Evolutionary conservation across 2,329 filamentous ascomycete genomes (phyloP), one percentile per base, ranked within the genome.

Genomic region (Beauveria bassiana): DNA sequence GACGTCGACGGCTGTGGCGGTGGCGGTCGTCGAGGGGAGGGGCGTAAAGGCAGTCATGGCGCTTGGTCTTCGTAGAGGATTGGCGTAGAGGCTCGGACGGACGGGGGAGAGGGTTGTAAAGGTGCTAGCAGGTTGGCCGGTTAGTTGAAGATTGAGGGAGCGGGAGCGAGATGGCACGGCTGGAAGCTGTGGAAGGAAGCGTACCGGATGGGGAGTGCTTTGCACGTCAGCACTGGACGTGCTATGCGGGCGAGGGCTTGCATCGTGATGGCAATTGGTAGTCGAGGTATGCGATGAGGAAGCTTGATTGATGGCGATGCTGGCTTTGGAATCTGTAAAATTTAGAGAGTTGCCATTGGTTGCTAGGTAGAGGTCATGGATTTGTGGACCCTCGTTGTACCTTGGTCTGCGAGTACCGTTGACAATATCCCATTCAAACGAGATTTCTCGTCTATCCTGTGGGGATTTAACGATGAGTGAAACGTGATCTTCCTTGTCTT

Each of bases 61-160:
- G 55, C 63, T 66, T 62, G 71, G 68, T 22, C 50, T 45, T 58
- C 72, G 70, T 68, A 76, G 69, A 46, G 69, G 67, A 40, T 68
- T 68, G 26, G 70, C 66, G 28, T 43, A 55, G 63, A 79, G 69
- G 8, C 77, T 77, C 6, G 81, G 81, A 12, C 82, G 81, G 46
- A 82, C 76, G 61, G 72, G 73, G 1, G 80, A 77, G 65, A 84
- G 77, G 53, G 79, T 79, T 56, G 78, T 75, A 68, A 81, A 81
- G 57, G 74, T 73, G 65, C 79, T 81, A 63, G 3, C 3, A 38
- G 2, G 38, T n/a, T 2, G 38, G 9, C 3, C 16, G n/a, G 43
- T 56, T 12, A 51, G 43, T 14, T 16, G 20, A 10, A 24, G 10
- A 24, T 24, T 14, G 49, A 7, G 14, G n/a, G 14, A n/a, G 42